These are phyloP conservation scores for Entomortierella beljakovae DNA, from an alignment of 192 early-diverging fungal genomes.

Conservation along the genomic window DNA sequence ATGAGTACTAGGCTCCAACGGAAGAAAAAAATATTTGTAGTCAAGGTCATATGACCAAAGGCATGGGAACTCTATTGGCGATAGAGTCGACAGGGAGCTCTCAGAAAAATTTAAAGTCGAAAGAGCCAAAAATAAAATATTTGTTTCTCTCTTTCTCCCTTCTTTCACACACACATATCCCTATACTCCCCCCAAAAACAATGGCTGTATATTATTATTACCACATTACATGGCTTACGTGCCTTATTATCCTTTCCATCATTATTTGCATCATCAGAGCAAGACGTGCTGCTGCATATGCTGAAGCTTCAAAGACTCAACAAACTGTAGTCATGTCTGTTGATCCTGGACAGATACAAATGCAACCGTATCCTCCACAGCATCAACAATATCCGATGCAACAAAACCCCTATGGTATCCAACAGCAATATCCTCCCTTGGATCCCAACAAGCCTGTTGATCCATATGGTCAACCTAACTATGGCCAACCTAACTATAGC, in stretches of 20 bases:
- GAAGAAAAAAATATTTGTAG: too few species aligned
- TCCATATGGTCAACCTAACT: too few species aligned
- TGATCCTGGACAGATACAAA: not conserved
- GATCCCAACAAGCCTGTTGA: not conserved
- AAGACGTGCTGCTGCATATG: not conserved
- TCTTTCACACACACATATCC: not conserved
- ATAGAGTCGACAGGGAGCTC: not conserved
- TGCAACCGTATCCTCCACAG: not conserved
- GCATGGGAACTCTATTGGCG: not conserved
- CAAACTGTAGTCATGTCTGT: not conserved
- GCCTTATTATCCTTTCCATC: not conserved
- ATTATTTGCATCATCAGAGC: slow-evolving; percentile 4
- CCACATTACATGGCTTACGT: not conserved
- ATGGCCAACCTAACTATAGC: too few species aligned
- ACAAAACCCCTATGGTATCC: not conserved
- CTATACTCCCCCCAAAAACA: not conserved
- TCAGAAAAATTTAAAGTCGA: not conserved
- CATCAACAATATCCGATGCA: not conserved
- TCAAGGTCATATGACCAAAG: too few species aligned
- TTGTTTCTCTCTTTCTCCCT: not conserved
- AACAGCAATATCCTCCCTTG: not conserved
- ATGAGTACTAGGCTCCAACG: too few species aligned
- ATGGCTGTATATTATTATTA: not conserved
- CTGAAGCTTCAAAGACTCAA: not conserved
- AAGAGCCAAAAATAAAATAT: not conserved